Conservation (phyloP, 2,329 filamentous ascomycete genomes). For the Epichloe brachyelytri region DNA sequence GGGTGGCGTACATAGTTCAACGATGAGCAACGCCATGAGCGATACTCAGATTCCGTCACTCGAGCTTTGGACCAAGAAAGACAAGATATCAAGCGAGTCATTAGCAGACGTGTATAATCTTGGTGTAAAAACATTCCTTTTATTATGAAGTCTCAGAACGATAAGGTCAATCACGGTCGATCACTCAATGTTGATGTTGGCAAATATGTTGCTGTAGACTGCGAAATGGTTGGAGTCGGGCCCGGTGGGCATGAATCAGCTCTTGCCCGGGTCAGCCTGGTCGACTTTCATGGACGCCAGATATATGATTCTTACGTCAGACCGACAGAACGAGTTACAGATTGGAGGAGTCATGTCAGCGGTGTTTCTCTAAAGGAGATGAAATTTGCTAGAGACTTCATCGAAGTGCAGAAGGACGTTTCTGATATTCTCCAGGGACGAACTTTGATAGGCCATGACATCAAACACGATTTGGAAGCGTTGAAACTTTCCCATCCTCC, state of each 20-base stretch:
- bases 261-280: slow-evolving; percentile 75
- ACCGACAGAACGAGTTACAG: slow-evolving; percentile 64
- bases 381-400: slow-evolving; percentile 54
- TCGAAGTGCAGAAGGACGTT: slow-evolving; percentile 63
- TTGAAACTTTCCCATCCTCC: slow-evolving; percentile 68
- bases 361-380: slow-evolving; percentile 69
- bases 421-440: slow-evolving; percentile 54
- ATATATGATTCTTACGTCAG: slow-evolving; percentile 89
- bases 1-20: slow-evolving; percentile 43
- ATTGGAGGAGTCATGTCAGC: slow-evolving; percentile 81
- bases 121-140: slow-evolving; percentile 33
- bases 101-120: slow-evolving; percentile 50
- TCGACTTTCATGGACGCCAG: slow-evolving; percentile 87
- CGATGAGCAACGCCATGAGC: slow-evolving; percentile 24
- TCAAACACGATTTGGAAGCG: slow-evolving; percentile 66
- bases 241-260: slow-evolving; percentile 56
- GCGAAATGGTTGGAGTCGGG: slow-evolving; percentile 93
- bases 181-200: slow-evolving; percentile 55
- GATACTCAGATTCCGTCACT: slow-evolving; percentile 38
- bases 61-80: slow-evolving; percentile 47
- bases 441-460: slow-evolving; percentile 71
- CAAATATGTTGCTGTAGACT: slow-evolving; percentile 88
- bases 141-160: slow-evolving; percentile 32
- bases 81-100: slow-evolving; percentile 46
- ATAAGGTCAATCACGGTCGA: slow-evolving; percentile 51